These are phyloP conservation scores for Parathielavia appendiculata DNA, from an alignment of 495 filamentous ascomycete genomes.

Conservation along the genomic window DNA sequence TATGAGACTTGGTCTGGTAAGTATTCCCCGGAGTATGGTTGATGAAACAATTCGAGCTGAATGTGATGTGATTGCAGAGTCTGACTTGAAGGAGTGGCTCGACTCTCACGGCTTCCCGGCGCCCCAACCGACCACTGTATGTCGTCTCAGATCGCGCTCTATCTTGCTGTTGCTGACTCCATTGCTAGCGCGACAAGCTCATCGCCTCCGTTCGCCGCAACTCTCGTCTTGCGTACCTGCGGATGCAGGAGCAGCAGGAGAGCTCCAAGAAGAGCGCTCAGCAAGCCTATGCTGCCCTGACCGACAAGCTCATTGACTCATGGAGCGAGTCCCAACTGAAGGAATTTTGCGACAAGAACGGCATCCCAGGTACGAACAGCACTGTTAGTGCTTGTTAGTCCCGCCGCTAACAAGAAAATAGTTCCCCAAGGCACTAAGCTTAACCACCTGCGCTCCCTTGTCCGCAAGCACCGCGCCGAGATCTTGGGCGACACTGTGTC, in stretches of 20 bases:
- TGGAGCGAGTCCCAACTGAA: slow-evolving; percentile 89
- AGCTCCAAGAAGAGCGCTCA: slow-evolving; percentile 62
- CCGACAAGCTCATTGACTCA: slow-evolving; percentile 76
- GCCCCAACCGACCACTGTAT: slow-evolving; percentile 69
- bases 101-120: slow-evolving; percentile 84
- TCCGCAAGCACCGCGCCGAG: slow-evolving; percentile 78
- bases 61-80: slow-evolving; percentile 49
- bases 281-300: slow-evolving; percentile 63
- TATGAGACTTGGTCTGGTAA: slow-evolving; percentile 73
- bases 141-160: background rate
- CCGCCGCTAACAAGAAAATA: slow-evolving; percentile 49
- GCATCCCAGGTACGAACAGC: slow-evolving; percentile 48
- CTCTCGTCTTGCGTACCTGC: slow-evolving; percentile 69
- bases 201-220: slow-evolving; percentile 89
- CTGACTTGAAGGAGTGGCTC: slow-evolving; percentile 65
- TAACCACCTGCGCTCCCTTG: slow-evolving; percentile 87
- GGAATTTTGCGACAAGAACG: slow-evolving; percentile 85
- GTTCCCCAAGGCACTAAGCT: slow-evolving; percentile 83
- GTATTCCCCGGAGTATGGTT: slow-evolving; percentile 32
- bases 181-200: slow-evolving; percentile 66
- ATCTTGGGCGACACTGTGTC: slow-evolving; percentile 63
- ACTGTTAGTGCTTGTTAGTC: background rate
- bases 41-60: slow-evolving; percentile 19
- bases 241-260: slow-evolving; percentile 52
- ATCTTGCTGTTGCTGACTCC: slow-evolving; percentile 3